phyloP scores from a whole-genome alignment of 495 filamentous ascomycete genomes.

The Xylaria sp. region DNA sequence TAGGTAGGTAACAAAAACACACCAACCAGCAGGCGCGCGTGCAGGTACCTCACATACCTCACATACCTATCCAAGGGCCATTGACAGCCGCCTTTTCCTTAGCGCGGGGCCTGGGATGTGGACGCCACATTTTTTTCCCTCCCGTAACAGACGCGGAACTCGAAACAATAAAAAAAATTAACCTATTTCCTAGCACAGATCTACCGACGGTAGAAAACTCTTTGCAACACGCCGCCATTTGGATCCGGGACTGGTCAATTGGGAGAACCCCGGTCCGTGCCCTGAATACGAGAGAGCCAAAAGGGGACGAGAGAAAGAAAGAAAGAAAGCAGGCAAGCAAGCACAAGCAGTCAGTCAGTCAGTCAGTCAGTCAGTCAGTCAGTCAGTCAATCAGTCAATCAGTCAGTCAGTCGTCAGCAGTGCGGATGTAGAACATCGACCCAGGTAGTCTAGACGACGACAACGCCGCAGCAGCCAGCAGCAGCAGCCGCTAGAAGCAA shows the following conservation, averaged over 20 bases:
- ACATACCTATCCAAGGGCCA: slow-evolving; percentile 14
- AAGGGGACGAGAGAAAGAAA: background rate
- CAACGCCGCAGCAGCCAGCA: background rate
- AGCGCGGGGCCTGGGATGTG: slow-evolving; percentile 30
- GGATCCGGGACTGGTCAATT: slow-evolving; percentile 15
- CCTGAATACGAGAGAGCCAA: no score
- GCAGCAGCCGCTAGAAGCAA: no score
- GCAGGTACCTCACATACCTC: no score
- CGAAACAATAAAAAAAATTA: slow-evolving; percentile 24
- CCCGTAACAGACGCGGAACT: slow-evolving; percentile 27
- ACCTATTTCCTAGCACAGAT: slow-evolving; percentile 16
- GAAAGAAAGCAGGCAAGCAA: slow-evolving; percentile 13
- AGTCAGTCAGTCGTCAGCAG: no score
- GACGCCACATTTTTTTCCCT: slow-evolving; percentile 30
- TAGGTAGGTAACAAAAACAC: slow-evolving; percentile 20
- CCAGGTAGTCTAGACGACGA: background rate
- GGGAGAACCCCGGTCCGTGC: background rate
- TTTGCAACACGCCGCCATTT: background rate
- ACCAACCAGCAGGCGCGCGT: background rate
- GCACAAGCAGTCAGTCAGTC: no score
- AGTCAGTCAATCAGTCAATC: no score
- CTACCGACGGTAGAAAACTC: background rate
- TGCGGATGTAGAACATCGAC: background rate
- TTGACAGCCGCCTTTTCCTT: slow-evolving; percentile 27
- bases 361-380: no score